Base-by-base conservation (phyloP, 1,139 yeast species). In the Hyphopichia burtonii region DNA sequence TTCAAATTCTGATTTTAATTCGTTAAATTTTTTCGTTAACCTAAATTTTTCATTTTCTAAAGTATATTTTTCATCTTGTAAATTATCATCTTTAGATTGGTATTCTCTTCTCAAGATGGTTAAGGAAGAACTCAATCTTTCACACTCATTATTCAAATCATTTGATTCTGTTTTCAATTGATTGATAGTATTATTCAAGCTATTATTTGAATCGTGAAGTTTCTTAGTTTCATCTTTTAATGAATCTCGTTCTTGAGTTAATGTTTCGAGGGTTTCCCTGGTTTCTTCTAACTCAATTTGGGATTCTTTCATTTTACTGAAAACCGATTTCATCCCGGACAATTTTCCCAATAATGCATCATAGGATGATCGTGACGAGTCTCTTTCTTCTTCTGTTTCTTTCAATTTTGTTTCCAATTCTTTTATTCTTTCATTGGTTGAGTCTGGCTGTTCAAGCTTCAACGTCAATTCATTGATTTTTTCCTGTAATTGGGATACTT, bases 291-390 rank as follows among this genome's bases (percentile, higher is more conserved):
- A 68, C 50, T 89, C 95, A 9, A 73, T 72, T 50, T 93, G 86
- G 0, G 94, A 74, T 46, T 80, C 83, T 55, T 85, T 85, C 89
- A 85, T 83, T 51, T 85, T 84, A 43, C 75, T 76, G 58, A 86
- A 86, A 2, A 85, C 76, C 0, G 86, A 68, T 55, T 87, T 89
- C 87, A 93, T 89, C 2, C 87, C 81, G 1, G 95, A 80, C 27
- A 93, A 70, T 57, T 87, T 79, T 48, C 82, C 84, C 44, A 90
- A 66, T 17, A 93, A 67, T n/a, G 76, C 73, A 50, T 89, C 88
- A 58, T 91, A 89, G 46, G 86, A 86, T 9, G 77, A 74, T 51
- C 86, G 86, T 23, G 80, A 74, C 31, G 81, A 79, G 45, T 82
- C 88, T 40, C 88, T 74, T 50, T 88, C 94, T 20, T 50, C 40